phyloP scores from a whole-genome alignment of 75 land plant genomes.

The Picea sitchensis region DNA sequence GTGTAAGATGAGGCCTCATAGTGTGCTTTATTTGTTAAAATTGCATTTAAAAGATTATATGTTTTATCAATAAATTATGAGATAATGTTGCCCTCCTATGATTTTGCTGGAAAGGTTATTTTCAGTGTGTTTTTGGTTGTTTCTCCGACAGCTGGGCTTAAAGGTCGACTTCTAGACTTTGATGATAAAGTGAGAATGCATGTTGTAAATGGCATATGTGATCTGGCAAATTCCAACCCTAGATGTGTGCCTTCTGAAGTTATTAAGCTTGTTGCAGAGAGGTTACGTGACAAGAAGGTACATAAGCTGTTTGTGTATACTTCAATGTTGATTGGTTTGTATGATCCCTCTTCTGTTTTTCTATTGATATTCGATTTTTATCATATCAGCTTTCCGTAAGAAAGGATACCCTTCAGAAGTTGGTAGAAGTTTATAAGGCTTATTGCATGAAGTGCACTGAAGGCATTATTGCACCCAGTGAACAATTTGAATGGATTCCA shows the following conservation, averaged over 20 bases:
- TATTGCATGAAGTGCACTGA: slow-evolving; percentile 63
- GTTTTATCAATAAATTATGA: not conserved
- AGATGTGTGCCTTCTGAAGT: slow-evolving; percentile 44
- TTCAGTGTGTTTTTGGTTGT: not conserved
- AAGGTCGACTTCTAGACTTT: slow-evolving; percentile 77
- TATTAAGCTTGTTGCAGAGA: slow-evolving; percentile 48
- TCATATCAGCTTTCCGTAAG: slow-evolving; percentile 65
- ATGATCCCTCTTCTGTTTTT: slow-evolving; percentile 1
- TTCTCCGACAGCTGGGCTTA: slow-evolving; percentile 56
- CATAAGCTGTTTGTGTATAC: not conserved
- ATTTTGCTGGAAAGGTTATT: not conserved
- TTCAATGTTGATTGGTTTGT: slow-evolving; percentile 5
- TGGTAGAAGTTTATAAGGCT: slow-evolving; percentile 58
- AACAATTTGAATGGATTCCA: slow-evolving; percentile 85
- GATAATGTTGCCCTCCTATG: not conserved
- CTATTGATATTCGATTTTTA: not conserved
- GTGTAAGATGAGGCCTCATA: slow-evolving; percentile 33
- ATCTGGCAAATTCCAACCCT: slow-evolving; percentile 51
- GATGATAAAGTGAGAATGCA: slow-evolving; percentile 78
- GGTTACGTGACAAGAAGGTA: slow-evolving; percentile 98
- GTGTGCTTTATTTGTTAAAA: not conserved
- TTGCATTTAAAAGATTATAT: not conserved
- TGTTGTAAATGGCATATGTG: slow-evolving; percentile 69
- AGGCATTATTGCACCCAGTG: slow-evolving; percentile 25
- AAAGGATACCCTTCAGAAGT: slow-evolving; percentile 61